These are phyloP conservation scores for Hypholoma sublateritium DNA, from an alignment of 768 basidiomycete genomes.

Conservation along the genomic window DNA sequence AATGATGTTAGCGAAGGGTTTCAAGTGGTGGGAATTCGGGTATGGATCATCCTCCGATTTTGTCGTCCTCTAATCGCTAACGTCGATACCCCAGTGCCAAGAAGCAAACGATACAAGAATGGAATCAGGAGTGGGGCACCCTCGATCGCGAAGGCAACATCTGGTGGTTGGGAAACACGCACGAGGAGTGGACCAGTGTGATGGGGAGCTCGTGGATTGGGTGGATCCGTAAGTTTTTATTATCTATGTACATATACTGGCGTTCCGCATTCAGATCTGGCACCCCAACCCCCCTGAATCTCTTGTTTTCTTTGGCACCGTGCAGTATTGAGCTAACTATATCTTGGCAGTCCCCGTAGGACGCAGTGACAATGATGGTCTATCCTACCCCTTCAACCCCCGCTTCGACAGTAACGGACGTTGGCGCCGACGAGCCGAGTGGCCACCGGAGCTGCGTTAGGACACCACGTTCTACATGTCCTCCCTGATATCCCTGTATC, in stretches of 20 bases:
- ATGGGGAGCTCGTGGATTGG: constrained; percentile 72
- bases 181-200: constrained; percentile 72
- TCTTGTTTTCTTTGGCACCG: neutral
- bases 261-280: neutral
- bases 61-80: constrained; percentile 1
- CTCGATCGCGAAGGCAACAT: constrained; percentile 76
- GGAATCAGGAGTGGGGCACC: constrained; percentile 83
- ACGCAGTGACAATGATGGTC: constrained; percentile 52
- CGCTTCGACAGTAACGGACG: constrained; percentile 71
- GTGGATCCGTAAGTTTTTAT: constrained; percentile 73
- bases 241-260: neutral
- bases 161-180: constrained; percentile 75
- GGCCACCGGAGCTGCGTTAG: constrained; percentile 66
- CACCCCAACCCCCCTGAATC: neutral
- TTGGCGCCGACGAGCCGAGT: constrained; percentile 65
- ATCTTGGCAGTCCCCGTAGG: constrained; percentile 48
- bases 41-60: constrained; percentile 30
- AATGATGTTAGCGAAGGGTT: constrained; percentile 45
- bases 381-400: constrained; percentile 67
- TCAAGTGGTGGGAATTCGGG: constrained; percentile 55
- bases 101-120: constrained; percentile 42
- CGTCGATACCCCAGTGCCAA: constrained; percentile 43
- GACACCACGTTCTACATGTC: neutral
- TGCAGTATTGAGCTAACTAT: neutral
- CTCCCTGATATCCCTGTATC: neutral